Evolutionary conservation across 306 rosid genomes (phyloP).

Genomic region (Rubus idaeus): DNA sequence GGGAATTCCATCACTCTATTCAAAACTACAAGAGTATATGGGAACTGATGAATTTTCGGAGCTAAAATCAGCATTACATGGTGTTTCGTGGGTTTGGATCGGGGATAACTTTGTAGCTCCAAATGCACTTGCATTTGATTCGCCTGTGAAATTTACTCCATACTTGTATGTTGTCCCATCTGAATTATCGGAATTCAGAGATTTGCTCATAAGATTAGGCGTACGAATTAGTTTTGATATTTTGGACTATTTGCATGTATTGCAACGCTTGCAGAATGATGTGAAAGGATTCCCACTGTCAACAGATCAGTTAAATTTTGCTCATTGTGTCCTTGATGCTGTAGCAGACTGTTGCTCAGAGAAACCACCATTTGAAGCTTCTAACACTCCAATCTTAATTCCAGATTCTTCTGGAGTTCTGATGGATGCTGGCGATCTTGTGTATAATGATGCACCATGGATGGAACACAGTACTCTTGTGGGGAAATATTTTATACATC

Average conservation of each 20-base stretch:
- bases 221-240: constrained; percentile 75
- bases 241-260: constrained; percentile 64
- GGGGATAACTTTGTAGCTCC: constrained; percentile 94
- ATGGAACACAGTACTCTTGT: constrained; percentile 64
- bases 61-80: constrained; percentile 59
- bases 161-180: constrained; percentile 92
- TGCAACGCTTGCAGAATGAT: constrained; percentile 72
- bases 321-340: constrained; percentile 82
- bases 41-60: constrained; percentile 43
- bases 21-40: constrained; percentile 65
- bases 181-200: constrained; percentile 80
- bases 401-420: constrained; percentile 83
- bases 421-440: constrained; percentile 65
- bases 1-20: constrained; percentile 70
- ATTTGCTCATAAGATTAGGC: constrained; percentile 73
- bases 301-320: constrained; percentile 83
- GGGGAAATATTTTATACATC: constrained; percentile 81
- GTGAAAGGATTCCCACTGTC: constrained; percentile 68
- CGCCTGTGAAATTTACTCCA: constrained; percentile 95
- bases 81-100: constrained; percentile 93
- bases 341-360: constrained; percentile 72
- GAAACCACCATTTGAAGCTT: constrained; percentile 54
- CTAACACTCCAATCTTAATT: constrained; percentile 62
- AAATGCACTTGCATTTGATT: constrained; percentile 88
- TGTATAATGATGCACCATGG: constrained; percentile 98